Conservation (phyloP, 148 eudicot species). For the Rhododendron williamsianum region DNA sequence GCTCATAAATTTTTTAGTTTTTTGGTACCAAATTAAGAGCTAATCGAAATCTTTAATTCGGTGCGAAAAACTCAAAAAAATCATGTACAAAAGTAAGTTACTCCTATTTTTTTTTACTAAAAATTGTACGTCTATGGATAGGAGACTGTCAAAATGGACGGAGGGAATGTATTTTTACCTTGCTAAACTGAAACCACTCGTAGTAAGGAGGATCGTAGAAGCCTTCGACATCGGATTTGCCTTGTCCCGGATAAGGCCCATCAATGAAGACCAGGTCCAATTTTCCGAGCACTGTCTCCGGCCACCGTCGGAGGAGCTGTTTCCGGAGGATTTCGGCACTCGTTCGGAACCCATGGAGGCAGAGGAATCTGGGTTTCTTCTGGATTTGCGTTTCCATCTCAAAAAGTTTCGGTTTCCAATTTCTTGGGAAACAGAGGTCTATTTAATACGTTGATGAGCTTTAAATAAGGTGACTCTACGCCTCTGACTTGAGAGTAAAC, state of each 20-base stretch:
- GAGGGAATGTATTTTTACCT: constrained; percentile 5
- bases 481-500: not conserved
- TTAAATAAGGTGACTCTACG: not conserved
- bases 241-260: constrained; percentile 13
- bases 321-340: constrained; percentile 24
- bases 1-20: no score
- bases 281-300: constrained; percentile 13
- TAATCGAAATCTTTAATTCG: no score
- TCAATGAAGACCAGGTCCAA: constrained; percentile 19
- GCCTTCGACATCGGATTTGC: constrained; percentile 19
- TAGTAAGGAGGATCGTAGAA: constrained; percentile 22
- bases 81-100: no score
- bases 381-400: not conserved
- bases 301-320: constrained; percentile 18
- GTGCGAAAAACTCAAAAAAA: no score
- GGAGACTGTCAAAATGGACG: no score
- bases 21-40: no score
- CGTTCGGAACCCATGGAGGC: constrained; percentile 24
- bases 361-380: constrained; percentile 16
- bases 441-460: not conserved
- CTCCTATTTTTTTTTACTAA: no score
- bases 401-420: not conserved
- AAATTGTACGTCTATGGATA: no score
- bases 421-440: not conserved
- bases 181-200: constrained; percentile 17